Conservation (phyloP, 2,329 filamentous ascomycete genomes). For the Fusarium sp. region DNA sequence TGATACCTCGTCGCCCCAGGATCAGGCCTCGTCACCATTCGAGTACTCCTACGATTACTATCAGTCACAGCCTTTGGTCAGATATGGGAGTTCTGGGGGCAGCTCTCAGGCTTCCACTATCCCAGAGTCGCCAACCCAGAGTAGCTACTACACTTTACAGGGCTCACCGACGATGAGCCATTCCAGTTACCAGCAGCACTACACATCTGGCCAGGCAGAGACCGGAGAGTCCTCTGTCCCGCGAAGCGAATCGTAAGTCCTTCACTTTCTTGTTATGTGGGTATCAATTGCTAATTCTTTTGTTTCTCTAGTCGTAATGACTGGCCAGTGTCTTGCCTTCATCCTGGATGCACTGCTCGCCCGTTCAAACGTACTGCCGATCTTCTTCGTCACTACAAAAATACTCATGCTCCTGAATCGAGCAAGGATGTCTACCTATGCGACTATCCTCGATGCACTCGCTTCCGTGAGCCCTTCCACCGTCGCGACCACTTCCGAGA, state of each 20-base stretch:
- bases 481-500: constrained; percentile 68
- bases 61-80: constrained; percentile 44
- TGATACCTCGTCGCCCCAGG: constrained; percentile 32
- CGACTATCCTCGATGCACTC: constrained; percentile 62
- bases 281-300: constrained; percentile 4
- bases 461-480: constrained; percentile 59
- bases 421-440: constrained; percentile 59
- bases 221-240: constrained; percentile 5
- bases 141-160: constrained; percentile 31
- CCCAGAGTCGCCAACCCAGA: constrained; percentile 44
- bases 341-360: constrained; percentile 55
- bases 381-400: constrained; percentile 63
- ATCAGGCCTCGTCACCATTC: constrained; percentile 32
- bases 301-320: constrained; percentile 41
- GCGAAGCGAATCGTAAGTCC: constrained; percentile 31
- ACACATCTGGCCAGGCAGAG: background rate
- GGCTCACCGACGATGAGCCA: constrained; percentile 20
- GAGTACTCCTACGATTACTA: constrained; percentile 32
- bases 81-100: constrained; percentile 47
- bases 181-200: constrained; percentile 22
- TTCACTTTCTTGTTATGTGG: background rate
- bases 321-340: constrained; percentile 53
- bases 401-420: constrained; percentile 57
- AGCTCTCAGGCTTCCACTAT: constrained; percentile 43
- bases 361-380: constrained; percentile 65